Evolutionary conservation across 129 eudicot genomes (phyloP), one percentile per base, ranked within the genome.

Genomic region (Chrysanthemum makinoi): DNA sequence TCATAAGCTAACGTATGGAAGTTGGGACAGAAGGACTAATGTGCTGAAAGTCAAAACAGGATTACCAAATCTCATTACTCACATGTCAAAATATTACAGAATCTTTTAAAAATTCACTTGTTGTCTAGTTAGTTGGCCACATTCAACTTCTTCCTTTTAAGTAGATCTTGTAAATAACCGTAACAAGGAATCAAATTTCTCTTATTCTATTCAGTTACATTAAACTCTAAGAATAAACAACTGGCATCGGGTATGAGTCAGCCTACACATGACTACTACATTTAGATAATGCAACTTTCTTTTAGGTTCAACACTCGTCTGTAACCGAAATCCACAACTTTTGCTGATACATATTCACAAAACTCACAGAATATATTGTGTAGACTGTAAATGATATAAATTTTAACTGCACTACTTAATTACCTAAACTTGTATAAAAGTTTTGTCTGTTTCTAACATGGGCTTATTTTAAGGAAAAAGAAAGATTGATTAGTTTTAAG

Each of bases 51-150:
- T 65, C 77, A 78, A 60, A 69, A 62, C 3, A 35, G 72, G 66
- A 52, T 73, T 35, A 39, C 80, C 67, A 83, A 62, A 78, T 81
- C 89, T 17, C 66, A 51, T 46, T 33, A 62, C 14, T 64, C 80
- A 79, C 84, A 69, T 79, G 84, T 72, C 80, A 68, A 57, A 68
- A 72, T 15, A 73, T 63, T 44, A 46, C 68, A 60, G 17, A 24
- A 72, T 75, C 86, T 69, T 73, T 44, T 72, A 10, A 43, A 61
- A 60, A 56, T 73, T 39, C 64, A 39, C 24, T 51, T 66, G 69
- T 71, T 72, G 69, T 5, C 60, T 50, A 44, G 43, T n/a, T 49
- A 47, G 79, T 65, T 77, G 81, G 73, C 73, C 78, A 74, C 15
- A 70, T 39, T 39, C n/a, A 56, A 19, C 39, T 35, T 69, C 44